Evolutionary conservation across 1,284 basidiomycete species (phyloP).

Genomic region (Pyrrhoderma noxium): DNA sequence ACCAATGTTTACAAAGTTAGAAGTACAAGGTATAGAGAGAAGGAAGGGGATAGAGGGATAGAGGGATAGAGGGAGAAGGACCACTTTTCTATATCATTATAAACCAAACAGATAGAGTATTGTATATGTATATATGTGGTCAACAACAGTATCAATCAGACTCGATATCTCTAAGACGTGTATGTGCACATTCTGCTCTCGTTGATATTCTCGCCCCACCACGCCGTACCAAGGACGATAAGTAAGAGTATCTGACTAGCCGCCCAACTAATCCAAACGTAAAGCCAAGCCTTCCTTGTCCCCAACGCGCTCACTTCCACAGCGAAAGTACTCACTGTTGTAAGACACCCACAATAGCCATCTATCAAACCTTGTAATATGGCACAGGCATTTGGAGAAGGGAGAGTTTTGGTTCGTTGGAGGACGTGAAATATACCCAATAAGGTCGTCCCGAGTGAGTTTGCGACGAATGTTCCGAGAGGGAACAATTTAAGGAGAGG

Average conservation of each 20-base stretch:
- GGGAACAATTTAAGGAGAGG: slow-evolving; percentile 59
- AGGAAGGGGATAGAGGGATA: no score
- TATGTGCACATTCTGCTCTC: slow-evolving; percentile 36
- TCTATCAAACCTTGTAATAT: slow-evolving; percentile 77
- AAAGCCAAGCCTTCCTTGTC: slow-evolving; percentile 53
- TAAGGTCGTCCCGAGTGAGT: slow-evolving; percentile 74
- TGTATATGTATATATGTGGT: background rate
- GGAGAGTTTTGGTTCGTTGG: slow-evolving; percentile 45
- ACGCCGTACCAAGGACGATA: slow-evolving; percentile 68
- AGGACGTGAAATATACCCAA: slow-evolving; percentile 67
- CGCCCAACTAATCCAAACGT: slow-evolving; percentile 64
- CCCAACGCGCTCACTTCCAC: slow-evolving; percentile 68
- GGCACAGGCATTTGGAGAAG: slow-evolving; percentile 52
- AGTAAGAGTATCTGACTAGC: slow-evolving; percentile 68
- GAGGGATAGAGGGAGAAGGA: no score
- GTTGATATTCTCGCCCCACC: slow-evolving; percentile 46
- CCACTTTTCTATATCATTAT: background rate
- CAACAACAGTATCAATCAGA: no score
- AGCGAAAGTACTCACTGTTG: slow-evolving; percentile 91
- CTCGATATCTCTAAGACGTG: no score
- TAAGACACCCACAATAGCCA: slow-evolving; percentile 94
- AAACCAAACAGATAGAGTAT: background rate
- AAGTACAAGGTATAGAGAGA: background rate
- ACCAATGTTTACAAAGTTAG: no score
- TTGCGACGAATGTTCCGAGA: slow-evolving; percentile 83